Percentiles rank a stretch among this genome's conserved stretches.
Conservation (phyloP, 768 basidiomycete genomes). For the Lactarius sanguifluus region DNA sequence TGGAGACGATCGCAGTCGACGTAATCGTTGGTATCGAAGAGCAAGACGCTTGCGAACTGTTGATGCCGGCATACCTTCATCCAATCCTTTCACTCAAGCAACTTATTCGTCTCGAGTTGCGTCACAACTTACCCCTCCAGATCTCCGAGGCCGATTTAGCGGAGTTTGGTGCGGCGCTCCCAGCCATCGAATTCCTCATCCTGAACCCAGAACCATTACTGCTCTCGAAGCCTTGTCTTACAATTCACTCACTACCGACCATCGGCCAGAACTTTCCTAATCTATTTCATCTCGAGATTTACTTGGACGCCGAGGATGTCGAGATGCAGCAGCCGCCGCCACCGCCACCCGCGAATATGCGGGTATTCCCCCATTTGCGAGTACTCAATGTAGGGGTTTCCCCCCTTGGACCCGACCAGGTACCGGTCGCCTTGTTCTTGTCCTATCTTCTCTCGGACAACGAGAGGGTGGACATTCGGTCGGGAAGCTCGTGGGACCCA, state of each 20-base stretch:
- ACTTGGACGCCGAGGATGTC: conserved; percentile 23
- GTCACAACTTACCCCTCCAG: conserved; percentile 28
- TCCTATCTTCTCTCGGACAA: conserved; percentile 25
- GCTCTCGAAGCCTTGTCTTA: conserved; percentile 18
- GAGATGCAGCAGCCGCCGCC: background rate
- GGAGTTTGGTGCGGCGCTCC: conserved; percentile 25
- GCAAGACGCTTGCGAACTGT: conserved; percentile 14
- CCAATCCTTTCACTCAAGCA: conserved; percentile 27
- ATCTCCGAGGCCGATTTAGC: conserved; percentile 26
- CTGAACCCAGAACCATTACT: conserved; percentile 28
- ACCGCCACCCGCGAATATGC: background rate
- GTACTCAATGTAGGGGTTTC: conserved; percentile 26
- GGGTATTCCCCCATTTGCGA: conserved; percentile 12
- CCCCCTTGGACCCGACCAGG: conserved; percentile 23
- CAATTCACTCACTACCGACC: conserved; percentile 11
- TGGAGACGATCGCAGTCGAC: conserved; percentile 24
- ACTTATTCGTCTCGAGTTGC: conserved; percentile 27
- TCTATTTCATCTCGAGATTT: conserved; percentile 23
- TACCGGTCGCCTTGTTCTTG: conserved; percentile 28
- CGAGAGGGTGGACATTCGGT: conserved; percentile 15
- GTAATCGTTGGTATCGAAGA: conserved; percentile 17
- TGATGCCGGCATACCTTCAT: conserved; percentile 17
- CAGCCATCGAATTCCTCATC: conserved; percentile 21
- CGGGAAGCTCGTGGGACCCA: conserved; percentile 22
- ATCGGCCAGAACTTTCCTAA: conserved; percentile 25